phyloP scores from a whole-genome alignment of 192 early-diverging fungal genomes.

The Funneliformis geosporum region DNA sequence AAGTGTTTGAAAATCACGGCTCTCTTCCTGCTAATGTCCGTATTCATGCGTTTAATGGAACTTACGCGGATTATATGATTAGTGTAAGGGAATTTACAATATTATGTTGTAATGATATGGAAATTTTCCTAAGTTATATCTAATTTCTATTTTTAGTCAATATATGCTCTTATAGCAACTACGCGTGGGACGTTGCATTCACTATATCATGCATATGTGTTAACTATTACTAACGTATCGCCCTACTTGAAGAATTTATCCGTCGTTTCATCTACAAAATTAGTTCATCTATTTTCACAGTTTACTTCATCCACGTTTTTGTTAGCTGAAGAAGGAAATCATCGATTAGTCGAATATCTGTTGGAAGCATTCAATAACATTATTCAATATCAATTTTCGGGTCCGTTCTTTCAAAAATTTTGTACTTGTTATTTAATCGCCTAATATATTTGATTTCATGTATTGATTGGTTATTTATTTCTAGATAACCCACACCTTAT shows the following conservation, averaged over 20 bases:
- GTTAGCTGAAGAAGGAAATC: conserved; percentile 76
- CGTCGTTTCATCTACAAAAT: conserved; percentile 67
- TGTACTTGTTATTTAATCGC: not conserved
- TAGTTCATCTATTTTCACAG: conserved; percentile 73
- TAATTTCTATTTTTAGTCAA: conserved; percentile 51
- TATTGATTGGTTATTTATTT: not conserved
- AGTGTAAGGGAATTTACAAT: conserved; percentile 51
- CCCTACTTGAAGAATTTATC: conserved; percentile 79
- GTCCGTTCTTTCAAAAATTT: conserved; percentile 39
- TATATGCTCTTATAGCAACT: conserved; percentile 73
- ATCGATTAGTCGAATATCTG: conserved; percentile 70
- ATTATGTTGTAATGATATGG: not conserved
- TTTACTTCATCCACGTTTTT: conserved; percentile 80
- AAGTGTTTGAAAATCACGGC: conserved; percentile 58
- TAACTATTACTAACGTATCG: conserved; percentile 80
- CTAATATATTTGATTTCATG: not conserved
- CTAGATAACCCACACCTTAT: conserved; percentile 77
- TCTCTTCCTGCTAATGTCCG: conserved; percentile 62
- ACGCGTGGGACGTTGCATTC: conserved; percentile 64
- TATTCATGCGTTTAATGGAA: conserved; percentile 60
- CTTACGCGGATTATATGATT: conserved; percentile 82
- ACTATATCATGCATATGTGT: conserved; percentile 76
- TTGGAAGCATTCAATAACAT: conserved; percentile 83
- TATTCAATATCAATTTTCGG: conserved; percentile 79
- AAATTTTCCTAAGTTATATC: not conserved